Conservation (phyloP, 257 asterid species). For the Solanum neorickii region DNA sequence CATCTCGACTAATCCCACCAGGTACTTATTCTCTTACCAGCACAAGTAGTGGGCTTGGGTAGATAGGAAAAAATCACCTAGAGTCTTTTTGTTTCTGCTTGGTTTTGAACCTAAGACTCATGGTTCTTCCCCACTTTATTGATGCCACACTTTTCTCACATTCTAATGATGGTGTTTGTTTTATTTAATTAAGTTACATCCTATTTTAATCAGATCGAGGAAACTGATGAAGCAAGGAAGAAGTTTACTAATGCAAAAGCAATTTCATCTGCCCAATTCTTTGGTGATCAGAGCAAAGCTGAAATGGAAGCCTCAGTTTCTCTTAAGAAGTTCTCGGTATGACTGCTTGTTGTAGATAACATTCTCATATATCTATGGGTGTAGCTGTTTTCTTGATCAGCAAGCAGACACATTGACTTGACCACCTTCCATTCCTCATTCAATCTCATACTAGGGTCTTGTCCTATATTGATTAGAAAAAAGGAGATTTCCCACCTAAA, state of each 20-base stretch:
- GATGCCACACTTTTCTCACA: neutral
- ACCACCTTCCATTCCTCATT: neutral
- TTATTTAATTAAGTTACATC: neutral
- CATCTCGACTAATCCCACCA: neutral
- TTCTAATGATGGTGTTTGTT: neutral
- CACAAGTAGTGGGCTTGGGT: neutral
- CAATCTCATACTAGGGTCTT: neutral
- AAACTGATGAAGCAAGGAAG: constrained; percentile 96
- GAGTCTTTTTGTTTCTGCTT: neutral
- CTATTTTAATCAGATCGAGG: constrained; percentile 53
- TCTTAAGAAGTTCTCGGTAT: constrained; percentile 81
- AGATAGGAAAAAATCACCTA: neutral
- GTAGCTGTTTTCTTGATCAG: neutral
- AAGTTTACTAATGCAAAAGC: constrained; percentile 92
- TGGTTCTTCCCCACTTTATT: neutral
- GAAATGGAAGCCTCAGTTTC: constrained; percentile 63
- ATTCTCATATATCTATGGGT: neutral
- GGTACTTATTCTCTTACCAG: neutral
- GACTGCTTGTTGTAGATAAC: constrained; percentile 4
- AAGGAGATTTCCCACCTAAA: neutral
- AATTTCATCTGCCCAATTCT: constrained; percentile 93
- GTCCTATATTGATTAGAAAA: neutral
- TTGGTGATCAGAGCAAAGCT: constrained; percentile 60
- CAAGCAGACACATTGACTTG: neutral
- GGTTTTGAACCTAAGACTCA: neutral